Base-by-base conservation (phyloP, 164 flowering plant genomes). In the Sextonia rubra region DNA sequence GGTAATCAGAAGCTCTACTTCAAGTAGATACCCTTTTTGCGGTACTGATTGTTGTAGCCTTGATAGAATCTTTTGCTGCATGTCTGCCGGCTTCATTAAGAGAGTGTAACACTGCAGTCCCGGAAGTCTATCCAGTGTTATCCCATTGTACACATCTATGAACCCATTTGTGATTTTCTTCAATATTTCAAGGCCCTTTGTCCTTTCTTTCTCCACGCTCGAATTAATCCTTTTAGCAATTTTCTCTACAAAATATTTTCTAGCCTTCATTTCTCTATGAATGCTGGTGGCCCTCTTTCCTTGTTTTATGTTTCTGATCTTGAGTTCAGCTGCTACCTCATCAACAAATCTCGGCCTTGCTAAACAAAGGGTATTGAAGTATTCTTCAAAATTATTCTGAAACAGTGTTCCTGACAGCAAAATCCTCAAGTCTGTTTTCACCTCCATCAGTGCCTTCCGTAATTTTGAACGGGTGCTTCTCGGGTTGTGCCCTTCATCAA, bases 401-500 rank as follows among this genome's bases (percentile, higher is more conserved):
- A 93, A 93, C 72, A 93, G 64, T 22, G 98, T 96, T 7, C 98
- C 98, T 2, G 99, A 93, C 12, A 96, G 93, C 79, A 96, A 78
- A 71, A 96, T 80, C 72, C 99, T 80, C 58, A 86, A 65, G 11
- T 84, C 84, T 6, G 97, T 93, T 27, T 88, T 77, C 18, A 93
- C 90, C 75, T 89, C 88, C 99, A 96, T 96, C 80, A 96, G 65
- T 12, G 71, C 87, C 74, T 90, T 93, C 80, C 99, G 81, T 71
- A 90, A 79, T 78, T 91, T 89, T 0, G 99, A 96, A 52, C 84
- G 84, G 0, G 91, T 93, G 72, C 98, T 93, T 77, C 99, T 86
- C 0, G 99, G 99, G 75, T 96, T 96, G 83, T 96, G 99, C 55
- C 98, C 99, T 83, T 96, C 99, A 64, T 93, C 99, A 48, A 96